A percentile compares a stretch with the other conserved stretches of the same genome.
Conservation (phyloP, 2,329 filamentous ascomycete genomes). For the Botryotinia globosa region DNA sequence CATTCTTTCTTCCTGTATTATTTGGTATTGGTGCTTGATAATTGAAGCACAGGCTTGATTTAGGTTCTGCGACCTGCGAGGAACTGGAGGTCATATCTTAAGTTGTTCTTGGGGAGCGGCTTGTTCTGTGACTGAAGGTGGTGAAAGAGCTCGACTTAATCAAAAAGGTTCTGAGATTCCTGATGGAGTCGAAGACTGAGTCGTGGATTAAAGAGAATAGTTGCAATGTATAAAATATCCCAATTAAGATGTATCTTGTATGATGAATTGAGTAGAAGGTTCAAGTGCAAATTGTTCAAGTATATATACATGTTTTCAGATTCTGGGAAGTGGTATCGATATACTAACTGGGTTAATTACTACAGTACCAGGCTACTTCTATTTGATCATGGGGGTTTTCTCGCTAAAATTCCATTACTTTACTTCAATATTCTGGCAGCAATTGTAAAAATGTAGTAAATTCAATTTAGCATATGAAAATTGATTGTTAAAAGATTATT, state of each 20-base stretch:
- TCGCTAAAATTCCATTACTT: background rate
- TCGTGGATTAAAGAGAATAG: too few species aligned
- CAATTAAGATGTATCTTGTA: too few species aligned
- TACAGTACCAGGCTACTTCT: background rate
- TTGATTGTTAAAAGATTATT: background rate
- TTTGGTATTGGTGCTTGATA: background rate
- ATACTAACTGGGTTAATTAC: background rate
- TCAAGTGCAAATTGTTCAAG: too few species aligned
- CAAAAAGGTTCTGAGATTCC: background rate
- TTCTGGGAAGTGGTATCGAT: background rate
- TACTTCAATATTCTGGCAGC: background rate
- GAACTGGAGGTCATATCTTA: background rate
- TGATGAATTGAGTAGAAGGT: too few species aligned
- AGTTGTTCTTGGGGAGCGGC: background rate
- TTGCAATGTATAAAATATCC: too few species aligned
- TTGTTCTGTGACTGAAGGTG: background rate
- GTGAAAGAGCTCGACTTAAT: background rate
- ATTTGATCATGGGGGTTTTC: background rate
- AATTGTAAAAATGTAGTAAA: background rate
- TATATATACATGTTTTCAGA: too few species aligned
- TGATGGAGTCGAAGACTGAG: background rate
- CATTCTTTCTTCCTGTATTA: background rate
- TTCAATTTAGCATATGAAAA: background rate
- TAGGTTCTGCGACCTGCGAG: background rate
- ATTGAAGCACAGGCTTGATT: background rate